phyloP scores from a whole-genome alignment of 2,329 filamentous ascomycete genomes.

The Fusarium sarcochroum region DNA sequence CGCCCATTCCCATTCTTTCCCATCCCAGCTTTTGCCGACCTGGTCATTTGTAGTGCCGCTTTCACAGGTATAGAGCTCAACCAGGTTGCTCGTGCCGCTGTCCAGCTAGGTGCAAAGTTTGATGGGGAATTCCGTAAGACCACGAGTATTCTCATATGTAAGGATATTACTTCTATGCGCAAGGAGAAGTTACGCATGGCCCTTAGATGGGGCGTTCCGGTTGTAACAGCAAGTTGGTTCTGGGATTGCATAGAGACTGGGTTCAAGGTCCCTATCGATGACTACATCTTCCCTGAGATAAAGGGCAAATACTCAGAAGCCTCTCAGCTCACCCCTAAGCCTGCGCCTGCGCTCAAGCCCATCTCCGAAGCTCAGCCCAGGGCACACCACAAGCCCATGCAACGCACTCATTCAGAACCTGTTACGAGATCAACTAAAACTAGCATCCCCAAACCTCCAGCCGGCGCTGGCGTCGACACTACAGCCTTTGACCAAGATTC shows the following conservation, averaged over 20 bases:
- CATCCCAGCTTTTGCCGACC: slow-evolving; percentile 75
- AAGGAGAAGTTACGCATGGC: slow-evolving; percentile 86
- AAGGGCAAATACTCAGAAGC: slow-evolving; percentile 49
- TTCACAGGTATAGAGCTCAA: slow-evolving; percentile 88
- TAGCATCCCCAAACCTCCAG: slow-evolving; percentile 36
- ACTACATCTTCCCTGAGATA: slow-evolving; percentile 64
- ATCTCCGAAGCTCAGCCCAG: slow-evolving; percentile 12
- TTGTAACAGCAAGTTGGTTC: slow-evolving; percentile 87
- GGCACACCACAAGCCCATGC: slow-evolving; percentile 28
- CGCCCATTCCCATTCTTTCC: slow-evolving; percentile 81
- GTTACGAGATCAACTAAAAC: slow-evolving; percentile 19
- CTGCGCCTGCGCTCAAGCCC: slow-evolving; percentile 5
- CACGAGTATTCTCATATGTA: slow-evolving; percentile 84
- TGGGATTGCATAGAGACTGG: slow-evolving; percentile 81
- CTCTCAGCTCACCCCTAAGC: slow-evolving; percentile 18
- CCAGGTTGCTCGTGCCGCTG: slow-evolving; percentile 83
- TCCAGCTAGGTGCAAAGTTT: slow-evolving; percentile 84
- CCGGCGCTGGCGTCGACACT: slow-evolving; percentile 54
- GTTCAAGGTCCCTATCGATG: slow-evolving; percentile 60
- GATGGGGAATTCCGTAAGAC: slow-evolving; percentile 80
- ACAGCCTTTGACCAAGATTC: slow-evolving; percentile 56
- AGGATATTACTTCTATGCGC: slow-evolving; percentile 68
- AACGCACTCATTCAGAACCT: slow-evolving; percentile 44
- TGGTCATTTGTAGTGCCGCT: slow-evolving; percentile 84
- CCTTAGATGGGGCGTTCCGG: slow-evolving; percentile 79